Conservation (phyloP, 2,329 filamentous ascomycete genomes). For the Chaetomium sp. region DNA sequence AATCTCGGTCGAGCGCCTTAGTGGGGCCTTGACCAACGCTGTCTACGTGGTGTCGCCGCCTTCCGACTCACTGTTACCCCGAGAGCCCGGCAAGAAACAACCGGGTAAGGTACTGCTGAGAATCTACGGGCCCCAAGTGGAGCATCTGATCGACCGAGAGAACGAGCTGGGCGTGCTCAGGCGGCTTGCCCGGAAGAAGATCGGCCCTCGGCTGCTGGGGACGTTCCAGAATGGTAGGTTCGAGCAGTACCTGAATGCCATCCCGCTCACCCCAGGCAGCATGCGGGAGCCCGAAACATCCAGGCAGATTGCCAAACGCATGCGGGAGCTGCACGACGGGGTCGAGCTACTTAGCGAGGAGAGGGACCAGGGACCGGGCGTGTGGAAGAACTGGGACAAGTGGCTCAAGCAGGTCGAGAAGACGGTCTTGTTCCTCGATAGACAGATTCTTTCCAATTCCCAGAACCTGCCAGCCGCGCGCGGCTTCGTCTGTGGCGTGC, state of each 20-base stretch:
- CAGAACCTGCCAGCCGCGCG: constrained; percentile 44
- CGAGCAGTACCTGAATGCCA: constrained; percentile 89
- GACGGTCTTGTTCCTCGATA: constrained; percentile 59
- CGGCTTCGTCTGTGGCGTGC: constrained; percentile 79
- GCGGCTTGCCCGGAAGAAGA: constrained; percentile 85
- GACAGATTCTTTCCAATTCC: constrained; percentile 55
- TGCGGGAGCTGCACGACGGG: constrained; percentile 93
- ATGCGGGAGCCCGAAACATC: constrained; percentile 81
- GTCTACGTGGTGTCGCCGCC: constrained; percentile 93
- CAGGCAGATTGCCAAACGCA: constrained; percentile 92
- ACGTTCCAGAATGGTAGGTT: constrained; percentile 95
- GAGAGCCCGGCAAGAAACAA: constrained; percentile 45
- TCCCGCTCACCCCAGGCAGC: constrained; percentile 74
- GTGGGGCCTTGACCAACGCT: constrained; percentile 92
- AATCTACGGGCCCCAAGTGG: constrained; percentile 92
- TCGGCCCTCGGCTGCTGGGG: constrained; percentile 86
- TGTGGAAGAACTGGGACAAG: constrained; percentile 93
- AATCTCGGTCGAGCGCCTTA: constrained; percentile 74
- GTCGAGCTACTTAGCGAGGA: constrained; percentile 83
- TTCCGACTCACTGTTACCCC: constrained; percentile 55
- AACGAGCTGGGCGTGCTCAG: constrained; percentile 84
- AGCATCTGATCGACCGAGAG: constrained; percentile 92
- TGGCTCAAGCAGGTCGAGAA: constrained; percentile 72
- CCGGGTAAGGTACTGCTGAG: constrained; percentile 78
- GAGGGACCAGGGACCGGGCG: constrained; percentile 73